These are phyloP conservation scores for Penicillium sp. DNA, from an alignment of 2,329 filamentous ascomycete genomes.

Conservation along the genomic window DNA sequence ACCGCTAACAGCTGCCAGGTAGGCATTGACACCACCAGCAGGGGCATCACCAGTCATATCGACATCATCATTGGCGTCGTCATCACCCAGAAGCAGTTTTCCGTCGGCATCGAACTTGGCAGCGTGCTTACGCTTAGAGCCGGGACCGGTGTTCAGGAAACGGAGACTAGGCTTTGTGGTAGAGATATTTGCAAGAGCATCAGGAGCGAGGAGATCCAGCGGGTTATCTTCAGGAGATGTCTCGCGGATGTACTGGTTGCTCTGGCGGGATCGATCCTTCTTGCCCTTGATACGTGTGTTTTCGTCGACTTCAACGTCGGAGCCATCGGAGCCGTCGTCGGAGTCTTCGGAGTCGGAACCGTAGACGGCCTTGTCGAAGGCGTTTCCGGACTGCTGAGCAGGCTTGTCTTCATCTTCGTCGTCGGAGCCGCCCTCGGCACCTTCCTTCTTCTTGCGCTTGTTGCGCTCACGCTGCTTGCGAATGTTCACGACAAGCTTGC, in stretches of 20 bases:
- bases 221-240: conserved; percentile 79
- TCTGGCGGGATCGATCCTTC: conserved; percentile 49
- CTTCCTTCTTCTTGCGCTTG: conserved; percentile 82
- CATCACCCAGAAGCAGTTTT: conserved; percentile 44
- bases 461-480: conserved; percentile 89
- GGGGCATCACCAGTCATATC: conserved; percentile 32
- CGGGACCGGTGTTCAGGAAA: conserved; percentile 41
- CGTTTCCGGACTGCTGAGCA: conserved; percentile 70
- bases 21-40: conserved; percentile 55
- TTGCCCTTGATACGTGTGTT: conserved; percentile 39
- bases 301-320: conserved; percentile 43
- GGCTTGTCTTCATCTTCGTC: conserved; percentile 48
- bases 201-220: conserved; percentile 85
- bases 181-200: conserved; percentile 88
- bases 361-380: conserved; percentile 95
- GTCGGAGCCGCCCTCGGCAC: conserved; percentile 57
- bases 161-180: conserved; percentile 72
- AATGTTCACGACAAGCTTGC: conserved; percentile 89
- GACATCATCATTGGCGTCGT: conserved; percentile 33
- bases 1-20: conserved; percentile 60
- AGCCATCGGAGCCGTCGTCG: conserved; percentile 58
- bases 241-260: conserved; percentile 80
- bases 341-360: conserved; percentile 66
- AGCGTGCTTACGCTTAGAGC: conserved; percentile 41
- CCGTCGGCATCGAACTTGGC: conserved; percentile 47